Percentiles rank a stretch among this genome's conserved stretches.
phyloP scores from a whole-genome alignment of 495 filamentous ascomycete genomes.

The Aspergillus cavernicola region DNA sequence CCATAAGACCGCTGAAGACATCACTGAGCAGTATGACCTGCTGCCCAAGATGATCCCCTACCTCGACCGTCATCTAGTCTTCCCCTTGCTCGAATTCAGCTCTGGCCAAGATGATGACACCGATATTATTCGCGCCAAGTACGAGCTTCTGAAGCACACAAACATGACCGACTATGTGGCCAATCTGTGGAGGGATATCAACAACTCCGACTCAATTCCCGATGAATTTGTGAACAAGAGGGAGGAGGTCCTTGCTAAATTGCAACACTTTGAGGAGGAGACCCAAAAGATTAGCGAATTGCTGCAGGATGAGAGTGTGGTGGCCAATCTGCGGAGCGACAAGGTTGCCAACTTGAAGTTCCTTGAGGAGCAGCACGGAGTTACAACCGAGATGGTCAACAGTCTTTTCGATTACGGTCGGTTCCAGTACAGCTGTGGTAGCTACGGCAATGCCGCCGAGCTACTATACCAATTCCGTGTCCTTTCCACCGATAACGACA shows the following conservation, averaged over 20 bases:
- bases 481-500: constrained; percentile 95
- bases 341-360: constrained; percentile 97
- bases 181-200: constrained; percentile 78
- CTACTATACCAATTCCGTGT: constrained; percentile 94
- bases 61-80: constrained; percentile 94
- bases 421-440: constrained; percentile 94
- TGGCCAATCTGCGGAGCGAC: constrained; percentile 83
- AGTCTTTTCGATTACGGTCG: constrained; percentile 89
- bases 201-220: constrained; percentile 72
- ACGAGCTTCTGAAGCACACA: constrained; percentile 86
- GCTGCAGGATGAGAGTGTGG: constrained; percentile 79
- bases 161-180: constrained; percentile 99
- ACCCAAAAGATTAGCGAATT: constrained; percentile 81
- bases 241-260: constrained; percentile 77
- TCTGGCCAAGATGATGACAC: constrained; percentile 54
- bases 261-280: constrained; percentile 78
- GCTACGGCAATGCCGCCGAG: constrained; percentile 82
- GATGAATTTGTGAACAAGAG: constrained; percentile 82
- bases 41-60: constrained; percentile 84
- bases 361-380: constrained; percentile 88
- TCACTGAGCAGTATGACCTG: constrained; percentile 70
- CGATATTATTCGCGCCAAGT: constrained; percentile 78
- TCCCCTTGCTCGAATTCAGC: constrained; percentile 87
- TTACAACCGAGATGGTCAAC: constrained; percentile 92
- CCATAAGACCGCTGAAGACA: constrained; percentile 50